These are phyloP conservation scores for Psidium guajava DNA, from an alignment of 345 rosid species.

Conservation along the genomic window DNA sequence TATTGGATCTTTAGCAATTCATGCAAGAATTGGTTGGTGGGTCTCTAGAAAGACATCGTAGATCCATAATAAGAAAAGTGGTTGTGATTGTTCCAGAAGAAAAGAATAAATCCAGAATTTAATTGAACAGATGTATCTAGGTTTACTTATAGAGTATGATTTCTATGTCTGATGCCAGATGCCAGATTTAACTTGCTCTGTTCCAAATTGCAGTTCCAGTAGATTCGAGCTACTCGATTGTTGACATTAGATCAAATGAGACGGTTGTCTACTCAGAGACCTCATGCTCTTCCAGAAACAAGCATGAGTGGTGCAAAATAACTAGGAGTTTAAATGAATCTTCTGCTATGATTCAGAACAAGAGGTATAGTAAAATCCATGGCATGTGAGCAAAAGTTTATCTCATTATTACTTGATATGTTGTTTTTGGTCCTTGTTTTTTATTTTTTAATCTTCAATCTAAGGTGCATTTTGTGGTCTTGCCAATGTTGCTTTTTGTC, in stretches of 20 bases:
- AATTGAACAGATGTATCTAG: too few relatives aligned
- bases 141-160: background rate
- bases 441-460: background rate
- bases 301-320: conserved; percentile 77
- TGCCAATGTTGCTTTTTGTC: background rate
- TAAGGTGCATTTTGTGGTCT: background rate
- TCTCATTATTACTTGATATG: background rate
- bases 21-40: too few relatives aligned
- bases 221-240: conserved; percentile 44
- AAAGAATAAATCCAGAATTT: too few relatives aligned
- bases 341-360: conserved; percentile 58
- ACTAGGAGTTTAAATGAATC: conserved; percentile 38
- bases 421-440: background rate
- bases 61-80: too few relatives aligned
- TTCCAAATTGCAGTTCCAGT: conserved; percentile 47
- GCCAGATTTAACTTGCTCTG: background rate
- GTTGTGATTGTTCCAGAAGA: too few relatives aligned
- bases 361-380: conserved; percentile 27
- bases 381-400: background rate
- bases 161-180: background rate
- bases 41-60: too few relatives aligned
- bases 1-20: too few relatives aligned
- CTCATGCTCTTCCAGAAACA: conserved; percentile 29
- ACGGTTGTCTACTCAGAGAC: conserved; percentile 45
- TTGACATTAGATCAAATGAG: conserved; percentile 55